Evolutionary conservation across 805 yeast species (phyloP), one percentile per base, ranked within the genome.

Genomic region (Schwanniomyces pseudopolymorphus): DNA sequence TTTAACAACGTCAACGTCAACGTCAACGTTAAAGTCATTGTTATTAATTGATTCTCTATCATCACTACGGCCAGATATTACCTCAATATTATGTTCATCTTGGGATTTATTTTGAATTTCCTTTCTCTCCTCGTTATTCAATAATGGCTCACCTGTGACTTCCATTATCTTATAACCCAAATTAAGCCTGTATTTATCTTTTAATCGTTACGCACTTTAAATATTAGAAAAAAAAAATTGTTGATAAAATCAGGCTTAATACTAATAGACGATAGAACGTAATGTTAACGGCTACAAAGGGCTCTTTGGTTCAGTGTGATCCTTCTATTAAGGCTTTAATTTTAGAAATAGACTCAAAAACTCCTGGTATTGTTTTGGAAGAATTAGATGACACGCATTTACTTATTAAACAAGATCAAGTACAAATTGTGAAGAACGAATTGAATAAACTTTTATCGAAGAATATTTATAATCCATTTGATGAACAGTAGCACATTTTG

Each of bases 331-430:
- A 83, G 52, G 96, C 98, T 0, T 72, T 92, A 41, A 88, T 92
- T 2, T 68, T 92, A 19, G 86, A 84, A 61, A 86, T 92, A 37
- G 98, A 94, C 64, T 70, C 89, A 0, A 80, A 81, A 22, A 69
- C 76, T 31, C 85, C 88, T 48, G 96, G 90, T 54, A 84, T 94
- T 2, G 70, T 70, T 1, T 54, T 73, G 20, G 83, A 85, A 65
- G 98, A 94, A 56, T 75, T 92, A 36, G 98, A 94, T 61, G 97
- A 91, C 39, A 88, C 94, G 1, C 98, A 94, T 64, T 66, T 92
- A 16, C 72, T 94, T 50, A 85, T 92, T 24, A 92, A 88, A 54
- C 85, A 85, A 26, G 78, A 80, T 33, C 87, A 84, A 66, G 87
- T 92, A 2, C 84, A 81, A 20, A 83, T 74, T 58, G 84, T 92